Conservation (phyloP, 495 filamentous ascomycete species). For the Penicillium crystallinum region DNA sequence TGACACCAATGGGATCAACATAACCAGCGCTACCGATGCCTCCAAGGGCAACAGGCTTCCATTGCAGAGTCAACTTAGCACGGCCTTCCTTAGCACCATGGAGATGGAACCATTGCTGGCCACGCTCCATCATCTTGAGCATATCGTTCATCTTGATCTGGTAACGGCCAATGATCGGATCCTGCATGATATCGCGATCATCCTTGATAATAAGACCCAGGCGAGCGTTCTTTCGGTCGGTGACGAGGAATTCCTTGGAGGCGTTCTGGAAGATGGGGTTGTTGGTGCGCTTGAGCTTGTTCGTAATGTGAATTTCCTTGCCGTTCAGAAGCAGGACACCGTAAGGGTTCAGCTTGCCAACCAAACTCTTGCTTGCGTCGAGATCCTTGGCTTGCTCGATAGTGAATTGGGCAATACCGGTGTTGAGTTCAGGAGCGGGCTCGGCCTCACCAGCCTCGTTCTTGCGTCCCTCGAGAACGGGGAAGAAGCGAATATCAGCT, state of each 20-base stretch:
- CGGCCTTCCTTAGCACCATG: conserved; percentile 75
- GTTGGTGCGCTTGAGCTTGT: conserved; percentile 92
- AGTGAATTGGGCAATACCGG: conserved; percentile 87
- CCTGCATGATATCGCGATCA: conserved; percentile 75
- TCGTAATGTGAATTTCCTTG: conserved; percentile 77
- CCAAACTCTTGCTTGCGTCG: conserved; percentile 80
- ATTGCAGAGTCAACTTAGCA: conserved; percentile 81
- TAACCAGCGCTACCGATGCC: conserved; percentile 84
- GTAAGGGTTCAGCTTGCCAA: conserved; percentile 88
- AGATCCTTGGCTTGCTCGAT: conserved; percentile 95
- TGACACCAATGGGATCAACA: conserved; percentile 84
- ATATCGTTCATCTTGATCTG: conserved; percentile 94
- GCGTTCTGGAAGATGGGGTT: conserved; percentile 90
- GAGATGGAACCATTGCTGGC: conserved; percentile 93
- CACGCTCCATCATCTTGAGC: conserved; percentile 84
- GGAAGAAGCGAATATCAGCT: conserved; percentile 90
- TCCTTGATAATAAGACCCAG: conserved; percentile 93
- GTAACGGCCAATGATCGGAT: conserved; percentile 83
- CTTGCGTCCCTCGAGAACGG: conserved; percentile 68
- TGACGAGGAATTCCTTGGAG: conserved; percentile 88
- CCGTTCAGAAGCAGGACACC: conserved; percentile 81
- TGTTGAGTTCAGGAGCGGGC: conserved; percentile 81
- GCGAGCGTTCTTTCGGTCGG: conserved; percentile 81
- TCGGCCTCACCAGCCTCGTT: conserved; percentile 71
- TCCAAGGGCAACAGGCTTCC: conserved; percentile 87